A percentile compares a stretch with the other conserved stretches of the same genome.
These are phyloP conservation scores for Cyberlindnera misumaiensis DNA, from an alignment of 805 yeast genomes.

Conservation along the genomic window DNA sequence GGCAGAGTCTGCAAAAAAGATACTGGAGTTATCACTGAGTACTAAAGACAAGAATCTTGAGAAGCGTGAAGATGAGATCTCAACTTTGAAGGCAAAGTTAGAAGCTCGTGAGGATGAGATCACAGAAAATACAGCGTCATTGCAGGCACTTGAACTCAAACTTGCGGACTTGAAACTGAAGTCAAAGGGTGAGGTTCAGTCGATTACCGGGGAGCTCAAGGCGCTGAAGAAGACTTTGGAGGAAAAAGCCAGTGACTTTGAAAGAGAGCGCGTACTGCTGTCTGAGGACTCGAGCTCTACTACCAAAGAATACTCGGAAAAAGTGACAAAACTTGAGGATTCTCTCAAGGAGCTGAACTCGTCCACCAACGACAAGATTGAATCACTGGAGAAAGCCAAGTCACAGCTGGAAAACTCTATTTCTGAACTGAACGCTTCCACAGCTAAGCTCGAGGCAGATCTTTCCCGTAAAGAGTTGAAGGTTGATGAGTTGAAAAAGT, in stretches of 20 bases:
- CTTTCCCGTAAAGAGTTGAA: conserved; percentile 1
- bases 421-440: conserved; percentile 10
- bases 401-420: conserved; percentile 9
- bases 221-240: conserved; percentile 29
- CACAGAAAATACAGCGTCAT: conserved; percentile 9
- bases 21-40: not conserved
- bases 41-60: not conserved
- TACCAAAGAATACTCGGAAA: conserved; percentile 41
- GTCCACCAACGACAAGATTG: conserved; percentile 3
- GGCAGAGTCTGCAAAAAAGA: conserved; percentile 3
- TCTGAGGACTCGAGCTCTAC: conserved; percentile 44
- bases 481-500: conserved; percentile 3
- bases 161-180: conserved; percentile 18
- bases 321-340: conserved; percentile 37
- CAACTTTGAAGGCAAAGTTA: conserved; percentile 4
- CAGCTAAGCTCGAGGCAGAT: conserved; percentile 5
- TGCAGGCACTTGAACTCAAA: conserved; percentile 13
- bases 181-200: conserved; percentile 14
- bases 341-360: conserved; percentile 13
- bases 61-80: not conserved
- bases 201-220: conserved; percentile 25
- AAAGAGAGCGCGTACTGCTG: conserved; percentile 40
- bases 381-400: conserved; percentile 9
- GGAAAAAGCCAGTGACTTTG: conserved; percentile 37
- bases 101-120: conserved; percentile 4